A percentile compares a stretch with the other conserved stretches of the same genome.
Conservation (phyloP, 202 grass and related monocot genomes). For the Tripidium arundinaceum region DNA sequence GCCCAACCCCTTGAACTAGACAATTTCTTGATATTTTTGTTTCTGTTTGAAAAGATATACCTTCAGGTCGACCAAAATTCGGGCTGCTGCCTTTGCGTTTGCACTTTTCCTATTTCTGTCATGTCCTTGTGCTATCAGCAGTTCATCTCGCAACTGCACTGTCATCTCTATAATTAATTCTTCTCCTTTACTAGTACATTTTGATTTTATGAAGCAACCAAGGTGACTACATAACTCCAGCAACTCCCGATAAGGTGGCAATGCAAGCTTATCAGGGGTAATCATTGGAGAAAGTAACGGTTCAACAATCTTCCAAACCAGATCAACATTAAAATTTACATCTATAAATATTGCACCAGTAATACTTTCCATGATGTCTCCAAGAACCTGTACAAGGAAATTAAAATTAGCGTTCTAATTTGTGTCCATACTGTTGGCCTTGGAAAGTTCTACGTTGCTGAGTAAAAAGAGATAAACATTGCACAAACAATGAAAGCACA, state of each 20-base stretch:
- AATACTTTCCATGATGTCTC: conserved; percentile 92
- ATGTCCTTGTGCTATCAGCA: conserved; percentile 46
- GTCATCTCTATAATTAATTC: conserved; percentile 58
- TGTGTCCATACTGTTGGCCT: too few species aligned
- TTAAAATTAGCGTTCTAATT: conserved; percentile 17
- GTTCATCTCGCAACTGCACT: conserved; percentile 56
- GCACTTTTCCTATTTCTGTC: conserved; percentile 62
- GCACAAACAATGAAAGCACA: not conserved
- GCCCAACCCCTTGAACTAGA: not conserved
- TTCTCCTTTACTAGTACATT: conserved; percentile 58
- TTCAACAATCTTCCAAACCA: conserved; percentile 80
- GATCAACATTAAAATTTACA: conserved; percentile 59
- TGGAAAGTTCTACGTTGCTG: not conserved
- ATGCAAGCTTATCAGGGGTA: conserved; percentile 81
- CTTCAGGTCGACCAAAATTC: conserved; percentile 73
- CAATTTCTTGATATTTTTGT: conserved; percentile 8
- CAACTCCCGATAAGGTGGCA: conserved; percentile 73
- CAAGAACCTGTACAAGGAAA: conserved; percentile 60
- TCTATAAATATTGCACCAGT: conserved; percentile 78
- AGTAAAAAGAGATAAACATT: conserved; percentile 11
- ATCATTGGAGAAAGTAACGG: conserved; percentile 74
- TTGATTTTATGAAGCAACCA: conserved; percentile 79
- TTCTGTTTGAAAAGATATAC: conserved; percentile 35
- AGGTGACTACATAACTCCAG: conserved; percentile 67
- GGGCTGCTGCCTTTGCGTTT: conserved; percentile 62